Conservation (phyloP, 495 filamentous ascomycete species). For the Aspergillus diversus region DNA sequence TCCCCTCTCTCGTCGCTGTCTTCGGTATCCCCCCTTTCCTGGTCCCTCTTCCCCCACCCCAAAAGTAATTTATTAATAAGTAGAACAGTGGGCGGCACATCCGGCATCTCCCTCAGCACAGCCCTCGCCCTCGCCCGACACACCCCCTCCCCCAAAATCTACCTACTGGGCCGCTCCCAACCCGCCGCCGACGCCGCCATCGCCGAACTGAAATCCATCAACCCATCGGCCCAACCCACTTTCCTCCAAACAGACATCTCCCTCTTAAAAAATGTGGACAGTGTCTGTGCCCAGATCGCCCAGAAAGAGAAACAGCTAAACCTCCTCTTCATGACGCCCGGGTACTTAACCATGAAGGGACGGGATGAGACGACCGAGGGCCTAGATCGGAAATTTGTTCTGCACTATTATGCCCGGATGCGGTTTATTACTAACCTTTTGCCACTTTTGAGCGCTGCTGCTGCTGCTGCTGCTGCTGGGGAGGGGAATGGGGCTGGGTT, state of each 20-base stretch:
- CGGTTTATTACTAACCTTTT: constrained; percentile 68
- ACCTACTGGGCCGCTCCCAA: constrained; percentile 53
- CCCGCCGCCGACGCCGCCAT: constrained; percentile 29
- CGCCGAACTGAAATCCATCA: constrained; percentile 34
- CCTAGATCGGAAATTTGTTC: constrained; percentile 57
- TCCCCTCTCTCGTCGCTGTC: constrained; percentile 7
- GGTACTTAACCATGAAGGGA: constrained; percentile 35
- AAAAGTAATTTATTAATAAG: constrained; percentile 9
- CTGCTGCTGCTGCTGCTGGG: constrained; percentile 6
- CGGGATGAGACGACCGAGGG: constrained; percentile 58
- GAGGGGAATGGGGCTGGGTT: constrained; percentile 20
- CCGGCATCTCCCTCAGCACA: constrained; percentile 64
- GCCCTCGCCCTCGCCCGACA: constrained; percentile 58
- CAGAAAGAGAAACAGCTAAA: constrained; percentile 57
- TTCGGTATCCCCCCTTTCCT: neutral
- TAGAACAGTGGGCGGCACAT: constrained; percentile 61
- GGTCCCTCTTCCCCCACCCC: neutral
- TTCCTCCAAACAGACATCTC: constrained; percentile 52
- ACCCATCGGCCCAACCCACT: constrained; percentile 34
- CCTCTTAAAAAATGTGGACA: constrained; percentile 59
- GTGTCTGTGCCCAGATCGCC: constrained; percentile 56
- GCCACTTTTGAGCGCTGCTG: constrained; percentile 54
- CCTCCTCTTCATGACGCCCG: constrained; percentile 46
- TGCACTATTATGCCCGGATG: constrained; percentile 67
- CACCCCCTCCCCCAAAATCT: constrained; percentile 49